Evolutionary conservation across 768 basidiomycete genomes (phyloP).

Genomic region (Punctularia strigosozonata): DNA sequence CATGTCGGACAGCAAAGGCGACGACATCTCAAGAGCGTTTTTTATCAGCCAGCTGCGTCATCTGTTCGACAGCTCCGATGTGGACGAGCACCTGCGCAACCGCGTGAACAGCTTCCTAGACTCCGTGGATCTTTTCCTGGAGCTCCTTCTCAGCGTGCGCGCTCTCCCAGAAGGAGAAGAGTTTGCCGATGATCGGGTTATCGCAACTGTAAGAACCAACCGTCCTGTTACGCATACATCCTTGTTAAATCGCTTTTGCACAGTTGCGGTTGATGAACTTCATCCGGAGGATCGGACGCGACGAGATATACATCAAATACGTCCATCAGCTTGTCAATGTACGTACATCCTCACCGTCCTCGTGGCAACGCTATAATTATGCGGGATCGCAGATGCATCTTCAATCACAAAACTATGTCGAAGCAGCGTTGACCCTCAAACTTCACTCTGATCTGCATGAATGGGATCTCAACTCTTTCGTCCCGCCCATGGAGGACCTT

Average conservation of each 20-base stretch:
- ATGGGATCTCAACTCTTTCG: constrained; percentile 76
- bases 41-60: constrained; percentile 85
- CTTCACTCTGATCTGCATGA: constrained; percentile 88
- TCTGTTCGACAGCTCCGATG: constrained; percentile 76
- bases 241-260: not conserved
- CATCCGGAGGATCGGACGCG: constrained; percentile 80
- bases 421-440: constrained; percentile 88
- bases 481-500: constrained; percentile 82
- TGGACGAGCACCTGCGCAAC: constrained; percentile 68
- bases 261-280: constrained; percentile 89
- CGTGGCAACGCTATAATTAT: constrained; percentile 9
- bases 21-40: constrained; percentile 85
- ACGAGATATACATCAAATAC: constrained; percentile 94
- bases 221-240: constrained; percentile 1
- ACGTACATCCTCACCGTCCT: constrained; percentile 13
- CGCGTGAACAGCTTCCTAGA: constrained; percentile 77
- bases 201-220: constrained; percentile 55
- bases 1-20: constrained; percentile 86
- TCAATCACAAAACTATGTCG: constrained; percentile 82
- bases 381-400: constrained; percentile 56
- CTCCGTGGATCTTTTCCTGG: constrained; percentile 86
- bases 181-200: constrained; percentile 89
- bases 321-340: constrained; percentile 91
- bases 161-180: constrained; percentile 89
- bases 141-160: constrained; percentile 76